Evolutionary conservation across 2,329 filamentous ascomycete species (phyloP).

Genomic region (Ophiostoma ulmi): DNA sequence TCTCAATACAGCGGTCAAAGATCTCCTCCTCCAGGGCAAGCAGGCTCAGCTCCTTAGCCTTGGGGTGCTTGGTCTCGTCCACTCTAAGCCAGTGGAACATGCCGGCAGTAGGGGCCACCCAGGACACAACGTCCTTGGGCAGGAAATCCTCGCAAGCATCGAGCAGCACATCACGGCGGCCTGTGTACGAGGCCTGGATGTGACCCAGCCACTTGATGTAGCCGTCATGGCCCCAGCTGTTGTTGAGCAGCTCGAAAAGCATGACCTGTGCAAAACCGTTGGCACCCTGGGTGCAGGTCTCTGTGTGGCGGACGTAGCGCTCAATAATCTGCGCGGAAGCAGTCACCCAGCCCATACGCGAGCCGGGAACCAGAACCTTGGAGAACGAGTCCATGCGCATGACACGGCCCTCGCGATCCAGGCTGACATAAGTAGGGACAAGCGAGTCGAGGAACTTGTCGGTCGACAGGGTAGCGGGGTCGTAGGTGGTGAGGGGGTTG

Average conservation of each 20-base stretch:
- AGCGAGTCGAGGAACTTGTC: conserved; percentile 69
- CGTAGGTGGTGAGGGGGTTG: conserved; percentile 14
- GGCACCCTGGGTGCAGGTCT: conserved; percentile 79
- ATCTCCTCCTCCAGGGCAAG: conserved; percentile 77
- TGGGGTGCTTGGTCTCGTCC: conserved; percentile 20
- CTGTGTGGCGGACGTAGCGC: conserved; percentile 73
- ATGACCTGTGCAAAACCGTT: conserved; percentile 78
- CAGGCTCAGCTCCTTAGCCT: conserved; percentile 41
- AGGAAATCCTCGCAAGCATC: conserved; percentile 74
- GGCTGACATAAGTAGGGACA: conserved; percentile 68
- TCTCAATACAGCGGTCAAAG: conserved; percentile 68
- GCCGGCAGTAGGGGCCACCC: conserved; percentile 74
- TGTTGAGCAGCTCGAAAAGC: conserved; percentile 80
- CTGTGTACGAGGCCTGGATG: conserved; percentile 74
- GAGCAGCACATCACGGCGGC: conserved; percentile 69
- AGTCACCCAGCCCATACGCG: conserved; percentile 82
- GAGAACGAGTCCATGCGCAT: conserved; percentile 90
- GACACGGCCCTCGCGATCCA: conserved; percentile 83
- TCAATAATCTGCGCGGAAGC: conserved; percentile 80
- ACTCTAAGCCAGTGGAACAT: conserved; percentile 82
- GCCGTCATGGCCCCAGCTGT: conserved; percentile 81
- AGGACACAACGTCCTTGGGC: conserved; percentile 68
- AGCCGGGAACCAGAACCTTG: conserved; percentile 81
- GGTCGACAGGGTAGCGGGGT: conserved; percentile 1
- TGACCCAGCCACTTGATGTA: conserved; percentile 87